Base-by-base conservation (phyloP, 805 yeast species). In the Metschnikowia proteae region DNA sequence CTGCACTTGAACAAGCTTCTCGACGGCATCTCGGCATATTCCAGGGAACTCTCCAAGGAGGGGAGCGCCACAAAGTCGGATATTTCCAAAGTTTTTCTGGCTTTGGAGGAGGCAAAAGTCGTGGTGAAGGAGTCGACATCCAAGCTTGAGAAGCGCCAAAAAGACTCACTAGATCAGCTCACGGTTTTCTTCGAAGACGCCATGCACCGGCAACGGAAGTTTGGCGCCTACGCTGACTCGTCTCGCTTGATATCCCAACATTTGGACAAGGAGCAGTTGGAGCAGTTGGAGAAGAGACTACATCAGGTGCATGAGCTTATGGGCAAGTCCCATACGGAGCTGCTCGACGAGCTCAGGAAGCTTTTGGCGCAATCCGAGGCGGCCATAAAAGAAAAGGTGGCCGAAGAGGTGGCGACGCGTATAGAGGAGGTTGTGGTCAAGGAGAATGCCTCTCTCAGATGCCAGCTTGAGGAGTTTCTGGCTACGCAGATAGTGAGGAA, bases 31-130 rank as follows among this genome's bases (percentile, higher is more conserved):
- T 65, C 71, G 8, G 54, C 58, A n/a, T 66, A 68, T 55, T 64
- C 71, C 3, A 55, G 60, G 22, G 71, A 68, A 36, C 71, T 70
- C 3, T 58, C 65, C 6, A 64, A 70, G 7, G 70, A 66, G 41
- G 71, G 71, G 0, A 62, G 60, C 51, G 71, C 70, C 38, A 67
- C 71, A 7, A 69, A 65, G 44, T 32, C 62, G 28, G 73, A 67
- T 47, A 61, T 65, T 10, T 48, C 53, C 6, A 57, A 52, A 10
- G 57, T 68, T 17, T 30, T 64, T 22, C 50, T 32, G 7, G 56
- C 53, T 10, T 51, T 68, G 33, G 59, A 60, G 4, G 49, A 39
- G 3, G 32, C 25, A 37, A 56, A 29, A 31, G 46, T 13, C 3
- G 25, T 13, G 9, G 17, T 32, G 9, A 32, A 30, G 36, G 43